Evolutionary conservation across 805 yeast genomes (phyloP).

Genomic region (Lachancea sp.): DNA sequence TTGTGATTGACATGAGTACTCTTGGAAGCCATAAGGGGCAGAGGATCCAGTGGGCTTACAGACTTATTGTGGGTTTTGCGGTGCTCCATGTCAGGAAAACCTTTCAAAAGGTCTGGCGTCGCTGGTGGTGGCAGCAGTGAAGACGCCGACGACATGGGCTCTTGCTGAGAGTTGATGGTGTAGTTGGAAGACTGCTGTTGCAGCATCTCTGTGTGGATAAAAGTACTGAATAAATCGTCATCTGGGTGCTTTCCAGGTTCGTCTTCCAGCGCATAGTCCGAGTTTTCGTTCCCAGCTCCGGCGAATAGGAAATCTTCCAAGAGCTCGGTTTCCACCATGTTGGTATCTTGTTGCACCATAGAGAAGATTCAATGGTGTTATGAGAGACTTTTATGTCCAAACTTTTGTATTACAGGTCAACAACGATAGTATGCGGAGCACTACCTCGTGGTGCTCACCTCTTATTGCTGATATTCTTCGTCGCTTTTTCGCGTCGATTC

Average conservation of each 20-base stretch:
- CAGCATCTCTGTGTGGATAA: slow-evolving; percentile 22
- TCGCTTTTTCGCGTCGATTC: no score
- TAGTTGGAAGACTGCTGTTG: slow-evolving; percentile 9
- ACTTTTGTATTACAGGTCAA: no score
- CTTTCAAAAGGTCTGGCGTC: slow-evolving; percentile 1
- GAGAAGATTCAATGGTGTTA: no score
- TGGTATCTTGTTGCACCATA: slow-evolving; percentile 10
- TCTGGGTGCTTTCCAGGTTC: slow-evolving; percentile 17
- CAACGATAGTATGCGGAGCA: no score
- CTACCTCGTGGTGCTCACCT: no score
- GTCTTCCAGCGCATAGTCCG: slow-evolving; percentile 3
- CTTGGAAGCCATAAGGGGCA: background rate
- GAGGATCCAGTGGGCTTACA: slow-evolving; percentile 3
- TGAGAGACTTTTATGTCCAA: no score
- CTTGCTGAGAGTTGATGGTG: slow-evolving; percentile 6
- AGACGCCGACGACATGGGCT: slow-evolving; percentile 1
- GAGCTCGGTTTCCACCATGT: slow-evolving; percentile 22
- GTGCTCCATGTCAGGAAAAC: background rate
- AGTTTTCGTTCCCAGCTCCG: slow-evolving; percentile 9
- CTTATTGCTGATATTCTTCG: no score
- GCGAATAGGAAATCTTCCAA: slow-evolving; percentile 26
- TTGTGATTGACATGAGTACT: no score
- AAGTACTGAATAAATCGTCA: slow-evolving; percentile 22
- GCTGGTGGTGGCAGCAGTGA: slow-evolving; percentile 1
- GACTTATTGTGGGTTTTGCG: slow-evolving; percentile 1